Conservation (phyloP, 1,284 basidiomycete species). For the Rhizoctonia solani region DNA sequence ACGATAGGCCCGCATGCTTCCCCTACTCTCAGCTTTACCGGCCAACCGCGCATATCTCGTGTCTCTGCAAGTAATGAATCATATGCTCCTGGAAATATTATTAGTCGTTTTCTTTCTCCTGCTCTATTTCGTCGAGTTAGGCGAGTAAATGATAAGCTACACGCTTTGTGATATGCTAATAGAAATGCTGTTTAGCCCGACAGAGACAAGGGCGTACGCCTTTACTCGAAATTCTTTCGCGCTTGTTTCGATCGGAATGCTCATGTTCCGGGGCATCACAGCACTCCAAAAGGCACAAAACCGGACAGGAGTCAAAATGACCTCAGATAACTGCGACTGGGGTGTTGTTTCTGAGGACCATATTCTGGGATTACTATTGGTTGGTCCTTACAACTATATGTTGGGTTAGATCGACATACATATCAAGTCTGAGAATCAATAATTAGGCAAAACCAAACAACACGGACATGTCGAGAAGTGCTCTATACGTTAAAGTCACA, state of each 20-base stretch:
- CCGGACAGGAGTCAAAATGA: too few relatives aligned
- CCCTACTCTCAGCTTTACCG: background rate
- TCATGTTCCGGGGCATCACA: background rate
- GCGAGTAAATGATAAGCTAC: background rate
- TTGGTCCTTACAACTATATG: too few relatives aligned
- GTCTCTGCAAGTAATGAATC: background rate
- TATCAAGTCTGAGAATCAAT: too few relatives aligned
- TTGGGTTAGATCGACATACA: too few relatives aligned
- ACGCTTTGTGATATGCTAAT: background rate
- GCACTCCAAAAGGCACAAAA: background rate
- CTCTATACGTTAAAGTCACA: too few relatives aligned
- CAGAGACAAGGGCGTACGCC: background rate
- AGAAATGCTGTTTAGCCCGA: background rate
- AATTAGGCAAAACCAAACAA: too few relatives aligned
- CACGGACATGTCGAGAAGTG: too few relatives aligned
- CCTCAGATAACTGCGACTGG: too few relatives aligned
- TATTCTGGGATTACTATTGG: background rate
- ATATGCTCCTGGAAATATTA: too few relatives aligned
- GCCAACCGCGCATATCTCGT: background rate
- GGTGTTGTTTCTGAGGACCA: background rate
- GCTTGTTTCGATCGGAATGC: background rate
- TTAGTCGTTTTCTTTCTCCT: background rate
- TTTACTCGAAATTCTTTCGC: constrained; percentile 1
- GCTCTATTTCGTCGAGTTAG: background rate
- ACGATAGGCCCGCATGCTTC: background rate